Base-by-base conservation (phyloP, 768 basidiomycete genomes). In the Antrodiella citrinella region DNA sequence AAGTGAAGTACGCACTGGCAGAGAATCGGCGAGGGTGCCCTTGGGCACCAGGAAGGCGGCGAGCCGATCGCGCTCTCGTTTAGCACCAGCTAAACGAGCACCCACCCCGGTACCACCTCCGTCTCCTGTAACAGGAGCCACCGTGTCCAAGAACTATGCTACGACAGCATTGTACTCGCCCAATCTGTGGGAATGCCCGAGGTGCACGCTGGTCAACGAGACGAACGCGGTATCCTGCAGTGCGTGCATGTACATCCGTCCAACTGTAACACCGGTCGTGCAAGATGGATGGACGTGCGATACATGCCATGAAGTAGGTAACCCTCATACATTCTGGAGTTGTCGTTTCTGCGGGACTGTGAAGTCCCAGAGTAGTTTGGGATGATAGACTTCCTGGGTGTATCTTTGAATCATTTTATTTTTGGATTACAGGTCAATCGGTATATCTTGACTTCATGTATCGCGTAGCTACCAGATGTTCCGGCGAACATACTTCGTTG, bases 321-420 rank as follows among this genome's bases (percentile, higher is more conserved):
- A 81, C 63, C 73, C 76, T 2, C 75, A 77, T 53, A 73, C 81
- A 19, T 75, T 80, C 53, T 92, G 86, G 88, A 82, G 80, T 44
- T 93, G 91, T 69, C 65, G 67, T 13, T 75, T 72, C 49, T 93
- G 90, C 61, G 88, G 88, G 13, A 67, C 70, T 18, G 72, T 91
- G 47, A 90, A 89, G 63, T 63, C 58, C 11, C 20, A 49, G 25
- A 53, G 51, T 26, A 25, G 22, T 42, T 40, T 42, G 45, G 45
- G n/a, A n/a, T n/a, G n/a, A n/a, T n/a, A n/a, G n/a, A n/a, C n/a
- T n/a, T n/a, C 15, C 43, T n/a, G 26, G 30, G 4, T 20, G 15
- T 44, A 13, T 23, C n/a, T 21, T 44, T 15, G 18, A 44, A 13
- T 42, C 35, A 41, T 18, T n/a, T 35, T 41, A 4, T 24, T 30